Conservation (phyloP, 2,329 filamentous ascomycete species). For the Emmonsiellopsis sp. region DNA sequence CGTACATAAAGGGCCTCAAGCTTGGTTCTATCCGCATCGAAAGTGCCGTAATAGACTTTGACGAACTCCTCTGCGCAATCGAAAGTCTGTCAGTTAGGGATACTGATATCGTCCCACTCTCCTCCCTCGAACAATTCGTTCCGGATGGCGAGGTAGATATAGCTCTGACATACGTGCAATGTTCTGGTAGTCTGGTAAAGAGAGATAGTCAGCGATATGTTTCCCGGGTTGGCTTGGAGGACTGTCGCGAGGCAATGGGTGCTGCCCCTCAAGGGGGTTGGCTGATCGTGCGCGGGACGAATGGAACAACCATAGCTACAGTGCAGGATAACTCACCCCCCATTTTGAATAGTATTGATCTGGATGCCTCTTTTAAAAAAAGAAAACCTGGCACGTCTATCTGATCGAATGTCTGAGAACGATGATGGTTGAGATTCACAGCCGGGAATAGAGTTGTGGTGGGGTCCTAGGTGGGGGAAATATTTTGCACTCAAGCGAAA, state of each 20-base stretch:
- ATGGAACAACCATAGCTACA: not conserved
- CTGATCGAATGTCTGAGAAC: slow-evolving; percentile 1
- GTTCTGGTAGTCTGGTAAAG: slow-evolving; percentile 23
- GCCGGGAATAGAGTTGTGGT: slow-evolving; percentile 3
- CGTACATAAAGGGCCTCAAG: slow-evolving; percentile 70
- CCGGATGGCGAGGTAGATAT: not conserved
- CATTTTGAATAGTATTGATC: slow-evolving; percentile 7
- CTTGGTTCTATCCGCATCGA: slow-evolving; percentile 60
- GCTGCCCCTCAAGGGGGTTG: not conserved
- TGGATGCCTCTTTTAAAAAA: not conserved
- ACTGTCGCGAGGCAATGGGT: not conserved
- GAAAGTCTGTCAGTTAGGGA: slow-evolving; percentile 39
- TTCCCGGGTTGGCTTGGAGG: not conserved
- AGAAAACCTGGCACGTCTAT: not conserved
- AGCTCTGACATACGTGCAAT: slow-evolving; percentile 30
- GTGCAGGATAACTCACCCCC: slow-evolving; percentile 3
- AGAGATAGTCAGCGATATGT: not conserved
- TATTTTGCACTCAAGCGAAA: slow-evolving; percentile 4
- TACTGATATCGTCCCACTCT: not conserved
- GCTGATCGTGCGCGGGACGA: not conserved
- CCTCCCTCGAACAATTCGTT: not conserved
- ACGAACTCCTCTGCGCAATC: slow-evolving; percentile 73
- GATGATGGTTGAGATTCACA: slow-evolving; percentile 2
- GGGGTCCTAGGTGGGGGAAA: slow-evolving; percentile 9
- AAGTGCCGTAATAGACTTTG: slow-evolving; percentile 80